Evolutionary conservation across 768 basidiomycete species (phyloP), one percentile per base, ranked within the genome.

Genomic region (Mycena sanguinolenta): DNA sequence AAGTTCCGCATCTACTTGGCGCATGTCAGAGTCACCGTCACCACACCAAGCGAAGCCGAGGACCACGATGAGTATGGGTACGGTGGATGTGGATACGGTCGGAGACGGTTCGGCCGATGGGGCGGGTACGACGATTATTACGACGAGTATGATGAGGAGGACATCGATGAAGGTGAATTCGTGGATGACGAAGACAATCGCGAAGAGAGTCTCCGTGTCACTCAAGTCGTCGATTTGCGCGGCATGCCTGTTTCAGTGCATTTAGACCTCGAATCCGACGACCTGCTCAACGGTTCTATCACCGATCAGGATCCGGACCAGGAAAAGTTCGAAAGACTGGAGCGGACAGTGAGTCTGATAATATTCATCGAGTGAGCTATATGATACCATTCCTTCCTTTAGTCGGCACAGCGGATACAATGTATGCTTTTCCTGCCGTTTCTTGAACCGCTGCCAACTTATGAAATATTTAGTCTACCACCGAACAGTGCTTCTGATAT

Each of bases 1-100:
- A 61, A 57, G 12, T 75, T 75, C 38, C 58, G 68, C 27, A 52
- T 72, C 36, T 65, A 72, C 39, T 39, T 75, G n/a, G 73, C 70
- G 2, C 67, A 66, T 28, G 19, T 73, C n/a, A 8, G 19, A 1
- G 1, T 58, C 17, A 69, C 72, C 9, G 61, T 66, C 46, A 5
- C 17, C 5, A 42, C 36, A 5, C 30, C 17, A 8, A 42, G 55
- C 21, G 25, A 54, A 19, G 71, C 71, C 7, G 38, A 44, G 17
- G 67, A 58, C n/a, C n/a, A n/a, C n/a, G n/a, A n/a, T n/a, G n/a
- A n/a, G n/a, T n/a, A n/a, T 28, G 30, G 50, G 27, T 60, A 44
- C 6, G 28, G 27, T 34, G 63, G 21, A 4, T 57, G 42, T 34
- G 38, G 57, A 0, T 28, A 53, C 12, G n/a, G 46, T 39, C n/a